Conservation (phyloP, 1,139 yeast species). For the Schwanniomyces etchellsii region DNA sequence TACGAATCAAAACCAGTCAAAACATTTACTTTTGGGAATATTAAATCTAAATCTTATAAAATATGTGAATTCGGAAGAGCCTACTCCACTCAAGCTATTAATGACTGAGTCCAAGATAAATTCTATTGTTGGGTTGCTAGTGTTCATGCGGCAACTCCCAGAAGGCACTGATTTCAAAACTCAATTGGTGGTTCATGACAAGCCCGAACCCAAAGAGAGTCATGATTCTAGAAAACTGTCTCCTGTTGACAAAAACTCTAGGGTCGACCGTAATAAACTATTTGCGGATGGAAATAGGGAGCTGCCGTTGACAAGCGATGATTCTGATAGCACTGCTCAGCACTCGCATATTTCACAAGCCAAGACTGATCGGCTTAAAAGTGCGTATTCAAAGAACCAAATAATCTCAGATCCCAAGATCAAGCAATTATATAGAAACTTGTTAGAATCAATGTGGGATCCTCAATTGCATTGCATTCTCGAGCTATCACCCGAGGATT, state of each 20-base stretch:
- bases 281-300: too few species aligned
- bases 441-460: constrained; percentile 75
- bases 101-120: constrained; percentile 77
- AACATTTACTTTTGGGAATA: constrained; percentile 43
- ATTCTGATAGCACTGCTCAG: not conserved
- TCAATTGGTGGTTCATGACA: constrained; percentile 31
- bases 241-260: not conserved
- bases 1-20: constrained; percentile 4
- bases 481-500: constrained; percentile 66
- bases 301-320: not conserved
- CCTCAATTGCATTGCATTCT: constrained; percentile 52
- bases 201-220: constrained; percentile 5
- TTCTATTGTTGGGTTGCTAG: constrained; percentile 55
- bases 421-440: constrained; percentile 44
- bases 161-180: constrained; percentile 39
- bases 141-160: constrained; percentile 37
- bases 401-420: not conserved
- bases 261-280: not conserved
- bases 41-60: constrained; percentile 69
- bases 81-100: constrained; percentile 55
- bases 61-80: constrained; percentile 53
- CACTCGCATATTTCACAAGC: not conserved
- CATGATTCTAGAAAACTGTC: constrained; percentile 5
- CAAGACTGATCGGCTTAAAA: not conserved
- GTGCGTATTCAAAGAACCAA: not conserved